Base-by-base conservation (phyloP, 2,329 filamentous ascomycete genomes). In the Trichoderma koningii region DNA sequence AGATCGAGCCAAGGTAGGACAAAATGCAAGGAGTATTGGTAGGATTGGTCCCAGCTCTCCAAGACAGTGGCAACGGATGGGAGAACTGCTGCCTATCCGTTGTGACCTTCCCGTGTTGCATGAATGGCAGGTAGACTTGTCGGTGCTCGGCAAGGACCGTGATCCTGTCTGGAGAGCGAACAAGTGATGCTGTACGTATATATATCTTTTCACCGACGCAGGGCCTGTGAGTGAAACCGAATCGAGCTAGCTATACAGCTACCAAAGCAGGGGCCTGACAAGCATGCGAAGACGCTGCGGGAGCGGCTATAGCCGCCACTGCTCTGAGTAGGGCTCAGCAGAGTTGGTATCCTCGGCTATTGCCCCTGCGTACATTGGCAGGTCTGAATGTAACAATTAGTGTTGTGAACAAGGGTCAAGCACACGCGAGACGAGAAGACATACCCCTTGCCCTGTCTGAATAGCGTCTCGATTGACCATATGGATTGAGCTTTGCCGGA, bases 211-310 rank as follows among this genome's bases (percentile, higher is more conserved):
- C 28, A n/a, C 50, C 30, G 42, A 53, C 42, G 9, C 9, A n/a
- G 47, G 23, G 23, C 63, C 23, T 47, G 51, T 38, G 34, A 26
- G 26, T n/a, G 52, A n/a, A 47, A 17, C 26, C 44, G 47, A 26
- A 47, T 48, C 34, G 17, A 61, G 42, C 28, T 55, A 44, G 9
- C 41, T 34, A 47, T 52, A 52, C 57, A 55, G 45, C 30, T 34
- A n/a, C 19, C 21, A 51, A 17, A 21, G 51, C 52, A 63, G 59
- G 60, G 64, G 50, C 53, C 51, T 26, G 34, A 23, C n/a, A 38
- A 38, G 28, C 41, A 23, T 23, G 50, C 34, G 21, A 56, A 41
- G 38, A 38, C 10, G 48, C 38, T 45, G 45, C 53, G 17, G 64
- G 38, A 51, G 19, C 26, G n/a, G 15, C 30, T 30, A 28, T 55